Base-by-base conservation (phyloP, 441 rosid species). In the Erodium chrysanthum region DNA sequence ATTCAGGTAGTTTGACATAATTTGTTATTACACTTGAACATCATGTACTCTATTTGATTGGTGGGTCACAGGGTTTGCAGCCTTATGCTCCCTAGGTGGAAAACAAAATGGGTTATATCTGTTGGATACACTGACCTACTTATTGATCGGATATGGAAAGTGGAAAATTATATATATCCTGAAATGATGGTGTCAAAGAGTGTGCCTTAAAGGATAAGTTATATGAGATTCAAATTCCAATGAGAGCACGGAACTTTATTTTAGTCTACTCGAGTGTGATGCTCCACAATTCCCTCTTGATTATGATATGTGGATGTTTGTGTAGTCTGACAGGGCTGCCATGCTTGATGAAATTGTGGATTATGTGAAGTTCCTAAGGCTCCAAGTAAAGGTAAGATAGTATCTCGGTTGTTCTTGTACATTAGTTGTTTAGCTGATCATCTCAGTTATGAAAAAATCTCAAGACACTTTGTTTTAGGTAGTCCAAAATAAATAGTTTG, bases 331-430 rank as follows among this genome's bases (percentile, higher is more conserved):
- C 73, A 82, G 97, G 71, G 99, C 99, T 37, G 90, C 87, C 74
- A 95, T 95, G 99, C 96, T 95, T 68, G 99, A 95, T 83, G 99
- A 95, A 80, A 85, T 95, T 75, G 97, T 91, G 71, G 99, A 90
- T 78, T 95, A 95, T 77, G 99, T 95, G 73, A 95, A 95, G 87
- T 95, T 95, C 82, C 82, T 95, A 71, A 87, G 97, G 77, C 99
- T 95, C 73, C 99, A 95, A 84, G 99, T 90, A 66, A 95, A 95
- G 99, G 99, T 91, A 87, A 63, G 70, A 20, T 33, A 42, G 33
- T 64, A 54, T 21, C 27, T 33, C 29, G 29, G 29, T 25, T 52
- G 27, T 54, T 23, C 5, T 60, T 60, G 33, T 37, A 5, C 14
- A 15, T 64, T 61, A 25, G 29, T 25, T 25, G 3, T 25, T 25